These are phyloP conservation scores for Chlamydomonas applanata DNA, from an alignment of 139 green algal species.

Conservation along the genomic window DNA sequence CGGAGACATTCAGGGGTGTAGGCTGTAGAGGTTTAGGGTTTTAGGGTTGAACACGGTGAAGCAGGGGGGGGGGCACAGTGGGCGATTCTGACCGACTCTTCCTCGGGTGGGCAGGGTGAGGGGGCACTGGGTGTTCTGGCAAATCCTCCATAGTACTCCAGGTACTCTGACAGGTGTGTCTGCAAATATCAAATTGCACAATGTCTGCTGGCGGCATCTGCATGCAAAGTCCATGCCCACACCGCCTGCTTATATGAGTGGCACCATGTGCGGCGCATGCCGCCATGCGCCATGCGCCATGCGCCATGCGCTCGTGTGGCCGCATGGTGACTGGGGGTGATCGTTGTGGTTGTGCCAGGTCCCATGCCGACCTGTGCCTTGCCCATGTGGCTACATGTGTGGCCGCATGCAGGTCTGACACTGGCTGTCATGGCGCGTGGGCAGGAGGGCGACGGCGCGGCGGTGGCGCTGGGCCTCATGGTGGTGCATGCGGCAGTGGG, in stretches of 20 bases:
- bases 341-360: too few species aligned
- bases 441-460: constrained; percentile 32
- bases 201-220: too few species aligned
- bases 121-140: background rate
- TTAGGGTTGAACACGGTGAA: background rate
- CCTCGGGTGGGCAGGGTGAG: background rate
- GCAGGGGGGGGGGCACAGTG: background rate
- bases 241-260: too few species aligned
- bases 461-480: constrained; percentile 40
- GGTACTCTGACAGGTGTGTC: too few species aligned
- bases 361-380: too few species aligned
- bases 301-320: too few species aligned
- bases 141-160: background rate
- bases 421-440: background rate
- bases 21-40: background rate
- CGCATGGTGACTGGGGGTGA: too few species aligned
- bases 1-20: background rate
- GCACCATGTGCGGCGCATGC: too few species aligned
- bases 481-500: constrained; percentile 16
- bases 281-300: too few species aligned
- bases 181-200: too few species aligned
- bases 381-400: too few species aligned
- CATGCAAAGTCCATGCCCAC: too few species aligned
- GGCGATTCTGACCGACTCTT: background rate
- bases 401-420: background rate